phyloP scores from a whole-genome alignment of 345 rosid genomes.

The Populus simonii region DNA sequence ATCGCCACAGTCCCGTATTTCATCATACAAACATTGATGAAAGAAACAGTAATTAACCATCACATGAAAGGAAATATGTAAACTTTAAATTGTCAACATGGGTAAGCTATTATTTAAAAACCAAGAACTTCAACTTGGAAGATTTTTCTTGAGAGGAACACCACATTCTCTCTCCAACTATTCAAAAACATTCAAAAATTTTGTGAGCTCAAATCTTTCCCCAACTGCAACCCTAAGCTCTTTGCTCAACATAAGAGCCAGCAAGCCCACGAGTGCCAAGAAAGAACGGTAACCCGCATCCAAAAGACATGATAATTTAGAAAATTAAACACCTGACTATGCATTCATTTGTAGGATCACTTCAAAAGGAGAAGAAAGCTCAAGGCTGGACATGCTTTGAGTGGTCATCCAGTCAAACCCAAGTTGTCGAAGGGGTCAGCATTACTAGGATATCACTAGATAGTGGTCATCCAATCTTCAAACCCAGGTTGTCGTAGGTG shows the following conservation, averaged over 20 bases:
- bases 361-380: not conserved
- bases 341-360: not conserved
- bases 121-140: not conserved
- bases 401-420: not conserved
- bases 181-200: constrained; percentile 8
- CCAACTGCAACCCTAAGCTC: constrained; percentile 32
- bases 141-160: constrained; percentile 3
- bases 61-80: not conserved
- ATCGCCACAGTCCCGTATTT: not conserved
- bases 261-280: constrained; percentile 82
- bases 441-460: not conserved
- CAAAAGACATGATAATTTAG: not conserved
- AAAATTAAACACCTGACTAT: not conserved
- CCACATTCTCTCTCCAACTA: constrained; percentile 5
- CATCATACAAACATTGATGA: not conserved
- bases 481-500: no score
- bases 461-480: not conserved
- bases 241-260: constrained; percentile 85
- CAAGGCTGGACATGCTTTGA: not conserved
- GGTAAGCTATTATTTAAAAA: constrained; percentile 10
- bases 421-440: not conserved
- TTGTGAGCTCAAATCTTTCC: not conserved
- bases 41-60: not conserved
- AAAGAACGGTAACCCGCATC: constrained; percentile 69
- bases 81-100: not conserved